phyloP scores from a whole-genome alignment of 2,329 filamentous ascomycete species.

The Cercospora beticola region DNA sequence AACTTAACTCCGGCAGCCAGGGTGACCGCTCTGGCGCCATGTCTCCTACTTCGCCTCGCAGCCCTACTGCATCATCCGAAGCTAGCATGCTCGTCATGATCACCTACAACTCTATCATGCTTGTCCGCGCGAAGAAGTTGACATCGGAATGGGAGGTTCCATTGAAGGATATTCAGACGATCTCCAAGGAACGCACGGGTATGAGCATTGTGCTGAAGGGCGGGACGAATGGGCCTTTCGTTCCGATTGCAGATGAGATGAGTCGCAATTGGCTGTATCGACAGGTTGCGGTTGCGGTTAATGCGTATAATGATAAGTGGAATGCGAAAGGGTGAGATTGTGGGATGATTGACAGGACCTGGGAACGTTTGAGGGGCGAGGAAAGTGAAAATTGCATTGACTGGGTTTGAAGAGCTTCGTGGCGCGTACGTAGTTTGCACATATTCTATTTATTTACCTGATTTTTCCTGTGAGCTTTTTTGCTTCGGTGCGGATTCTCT shows the following conservation, averaged over 20 bases:
- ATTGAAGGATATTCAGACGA: conserved; percentile 93
- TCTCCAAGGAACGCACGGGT: conserved; percentile 92
- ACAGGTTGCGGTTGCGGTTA: conserved; percentile 66
- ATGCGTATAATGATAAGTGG: conserved; percentile 67
- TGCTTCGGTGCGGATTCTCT: no score
- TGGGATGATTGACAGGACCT: not conserved
- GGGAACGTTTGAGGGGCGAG: not conserved
- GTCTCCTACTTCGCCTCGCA: conserved; percentile 12
- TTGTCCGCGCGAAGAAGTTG: conserved; percentile 82
- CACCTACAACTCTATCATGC: conserved; percentile 70
- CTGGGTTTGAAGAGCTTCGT: not conserved
- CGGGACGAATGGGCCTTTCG: conserved; percentile 89
- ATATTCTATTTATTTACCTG: not conserved
- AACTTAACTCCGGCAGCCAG: conserved; percentile 69
- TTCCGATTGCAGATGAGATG: conserved; percentile 88
- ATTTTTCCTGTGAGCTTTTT: not conserved
- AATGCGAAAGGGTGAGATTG: conserved; percentile 54
- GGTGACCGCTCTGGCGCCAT: conserved; percentile 49
- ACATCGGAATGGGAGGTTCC: conserved; percentile 94
- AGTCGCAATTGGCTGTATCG: conserved; percentile 65
- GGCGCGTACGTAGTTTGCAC: not conserved
- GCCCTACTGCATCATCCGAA: conserved; percentile 28
- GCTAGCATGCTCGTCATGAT: conserved; percentile 66
- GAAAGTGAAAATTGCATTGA: not conserved
- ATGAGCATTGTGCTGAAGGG: conserved; percentile 86